Evolutionary conservation across 495 filamentous ascomycete genomes (phyloP).

Genomic region (Alectoria sarmentosa): DNA sequence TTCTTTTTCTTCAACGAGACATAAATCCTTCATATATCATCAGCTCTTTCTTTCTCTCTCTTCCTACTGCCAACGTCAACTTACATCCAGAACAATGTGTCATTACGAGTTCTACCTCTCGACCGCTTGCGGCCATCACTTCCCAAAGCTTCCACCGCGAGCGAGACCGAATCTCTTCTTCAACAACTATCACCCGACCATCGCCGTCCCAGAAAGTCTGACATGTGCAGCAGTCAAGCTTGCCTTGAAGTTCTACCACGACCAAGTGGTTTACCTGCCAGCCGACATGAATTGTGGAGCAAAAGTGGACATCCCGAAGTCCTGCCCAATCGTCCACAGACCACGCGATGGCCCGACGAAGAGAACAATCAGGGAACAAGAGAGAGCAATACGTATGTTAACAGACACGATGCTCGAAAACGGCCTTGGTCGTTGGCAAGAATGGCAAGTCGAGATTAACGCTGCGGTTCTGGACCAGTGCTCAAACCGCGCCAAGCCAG

Average conservation of each 20-base stretch:
- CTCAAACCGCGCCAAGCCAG: not conserved
- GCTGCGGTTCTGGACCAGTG: not conserved
- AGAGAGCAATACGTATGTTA: not conserved
- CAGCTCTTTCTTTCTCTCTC: not conserved
- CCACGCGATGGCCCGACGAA: not conserved
- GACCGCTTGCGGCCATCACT: not conserved
- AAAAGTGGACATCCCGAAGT: not conserved
- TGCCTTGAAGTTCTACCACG: conserved; percentile 5
- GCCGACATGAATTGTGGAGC: not conserved
- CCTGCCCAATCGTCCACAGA: not conserved
- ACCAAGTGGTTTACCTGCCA: not conserved
- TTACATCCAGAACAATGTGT: not conserved
- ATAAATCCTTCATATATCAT: no score
- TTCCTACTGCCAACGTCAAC: not conserved
- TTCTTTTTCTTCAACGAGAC: no score
- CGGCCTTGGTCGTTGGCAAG: not conserved
- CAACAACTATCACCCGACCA: not conserved
- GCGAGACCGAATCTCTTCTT: not conserved
- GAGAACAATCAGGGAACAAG: not conserved
- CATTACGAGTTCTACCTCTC: not conserved
- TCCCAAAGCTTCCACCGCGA: not conserved
- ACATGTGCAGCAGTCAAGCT: not conserved
- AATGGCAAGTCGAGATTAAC: not conserved
- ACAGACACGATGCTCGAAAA: not conserved
- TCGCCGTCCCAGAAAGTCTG: not conserved